phyloP scores from a whole-genome alignment of 306 rosid species.

The Cicer chorassanicum region DNA sequence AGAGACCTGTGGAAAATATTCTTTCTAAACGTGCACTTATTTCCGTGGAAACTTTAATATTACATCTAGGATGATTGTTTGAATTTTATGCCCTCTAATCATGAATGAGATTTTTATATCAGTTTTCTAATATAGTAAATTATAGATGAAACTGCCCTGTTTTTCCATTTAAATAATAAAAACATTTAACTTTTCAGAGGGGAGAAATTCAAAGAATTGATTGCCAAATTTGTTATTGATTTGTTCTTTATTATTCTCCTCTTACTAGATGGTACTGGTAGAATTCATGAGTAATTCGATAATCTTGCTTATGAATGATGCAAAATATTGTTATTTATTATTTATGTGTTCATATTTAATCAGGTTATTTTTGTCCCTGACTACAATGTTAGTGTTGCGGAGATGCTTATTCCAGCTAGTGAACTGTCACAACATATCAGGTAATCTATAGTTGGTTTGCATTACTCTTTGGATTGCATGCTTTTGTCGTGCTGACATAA shows the following conservation, averaged over 20 bases:
- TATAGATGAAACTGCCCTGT: constrained; percentile 5
- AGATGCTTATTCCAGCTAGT: constrained; percentile 93
- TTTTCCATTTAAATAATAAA: background rate
- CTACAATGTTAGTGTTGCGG: constrained; percentile 96
- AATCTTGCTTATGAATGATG: constrained; percentile 27
- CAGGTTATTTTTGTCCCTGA: constrained; percentile 97
- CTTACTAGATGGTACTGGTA: background rate
- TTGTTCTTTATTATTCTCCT: constrained; percentile 24
- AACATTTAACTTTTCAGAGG: constrained; percentile 6
- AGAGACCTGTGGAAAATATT: constrained; percentile 5
- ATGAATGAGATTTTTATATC: constrained; percentile 9
- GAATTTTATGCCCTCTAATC: constrained; percentile 15
- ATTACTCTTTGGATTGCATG: constrained; percentile 28
- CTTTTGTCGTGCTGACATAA: background rate
- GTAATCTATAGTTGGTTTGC: constrained; percentile 48
- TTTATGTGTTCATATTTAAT: constrained; percentile 32
- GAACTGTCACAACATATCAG: constrained; percentile 98
- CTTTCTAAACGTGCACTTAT: background rate
- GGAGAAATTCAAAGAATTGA: background rate
- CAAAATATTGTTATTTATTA: constrained; percentile 28
- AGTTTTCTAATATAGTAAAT: constrained; percentile 1
- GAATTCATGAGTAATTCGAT: constrained; percentile 28
- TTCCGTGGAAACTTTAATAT: background rate
- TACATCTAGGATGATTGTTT: background rate
- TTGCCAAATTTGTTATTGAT: background rate